Evolutionary conservation across 805 yeast species (phyloP).

Genomic region (Yamadazyma paraphyllophila): DNA sequence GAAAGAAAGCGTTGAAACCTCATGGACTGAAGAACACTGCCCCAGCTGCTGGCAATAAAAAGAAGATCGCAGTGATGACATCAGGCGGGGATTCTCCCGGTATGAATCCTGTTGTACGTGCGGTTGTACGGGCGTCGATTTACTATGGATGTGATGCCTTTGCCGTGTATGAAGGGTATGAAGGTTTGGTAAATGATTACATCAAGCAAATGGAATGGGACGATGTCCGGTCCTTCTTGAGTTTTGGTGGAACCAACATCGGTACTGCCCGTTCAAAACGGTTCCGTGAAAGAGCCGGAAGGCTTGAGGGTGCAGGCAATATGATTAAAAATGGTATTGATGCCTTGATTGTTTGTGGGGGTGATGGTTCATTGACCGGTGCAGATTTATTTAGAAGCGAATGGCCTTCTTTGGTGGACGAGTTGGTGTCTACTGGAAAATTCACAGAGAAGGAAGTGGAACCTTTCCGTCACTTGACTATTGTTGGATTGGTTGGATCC

Average conservation of each 20-base stretch:
- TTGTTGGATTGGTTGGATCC: constrained; percentile 78
- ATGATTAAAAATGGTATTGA: constrained; percentile 71
- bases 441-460: constrained; percentile 47
- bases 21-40: neutral
- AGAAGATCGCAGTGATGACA: constrained; percentile 71
- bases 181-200: constrained; percentile 58
- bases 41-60: constrained; percentile 15
- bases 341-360: constrained; percentile 78
- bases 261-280: constrained; percentile 76
- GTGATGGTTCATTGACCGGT: constrained; percentile 81
- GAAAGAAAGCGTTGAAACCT: neutral
- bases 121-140: constrained; percentile 69
- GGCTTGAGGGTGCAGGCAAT: constrained; percentile 62
- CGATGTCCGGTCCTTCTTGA: constrained; percentile 68
- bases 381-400: constrained; percentile 75
- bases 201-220: constrained; percentile 68
- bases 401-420: constrained; percentile 71
- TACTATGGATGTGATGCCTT: constrained; percentile 62
- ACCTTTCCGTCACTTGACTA: constrained; percentile 56
- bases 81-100: constrained; percentile 85
- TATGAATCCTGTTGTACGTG: constrained; percentile 74
- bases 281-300: constrained; percentile 64
- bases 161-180: constrained; percentile 73
- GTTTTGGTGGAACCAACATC: constrained; percentile 73
- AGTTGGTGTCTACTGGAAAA: constrained; percentile 45